Percentiles rank a stretch among this genome's conserved stretches.
These are phyloP conservation scores for Alternaria sp. DNA, from an alignment of 2,329 filamentous ascomycete genomes.

Conservation along the genomic window DNA sequence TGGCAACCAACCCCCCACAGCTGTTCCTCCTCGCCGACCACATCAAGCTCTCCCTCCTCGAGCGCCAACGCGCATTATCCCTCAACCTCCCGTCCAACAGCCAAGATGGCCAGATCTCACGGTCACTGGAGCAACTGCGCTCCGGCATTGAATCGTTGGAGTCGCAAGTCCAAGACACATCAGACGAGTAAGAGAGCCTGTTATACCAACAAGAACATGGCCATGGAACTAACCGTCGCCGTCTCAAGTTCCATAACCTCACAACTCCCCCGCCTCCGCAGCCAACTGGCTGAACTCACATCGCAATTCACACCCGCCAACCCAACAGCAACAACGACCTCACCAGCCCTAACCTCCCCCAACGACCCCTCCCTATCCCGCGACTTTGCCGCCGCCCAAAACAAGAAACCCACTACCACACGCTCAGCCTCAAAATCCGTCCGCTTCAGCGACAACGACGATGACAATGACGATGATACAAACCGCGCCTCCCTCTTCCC, in stretches of 20 bases:
- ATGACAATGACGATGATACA: conserved; percentile 51
- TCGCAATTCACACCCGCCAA: conserved; percentile 76
- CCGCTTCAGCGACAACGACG: conserved; percentile 74
- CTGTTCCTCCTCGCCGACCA: conserved; percentile 94
- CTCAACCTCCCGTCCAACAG: conserved; percentile 79
- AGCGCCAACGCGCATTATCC: conserved; percentile 84
- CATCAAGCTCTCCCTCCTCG: conserved; percentile 93
- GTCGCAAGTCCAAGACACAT: conserved; percentile 65
- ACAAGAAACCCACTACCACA: conserved; percentile 35
- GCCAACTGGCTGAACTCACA: conserved; percentile 78
- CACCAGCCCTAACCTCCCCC: conserved; percentile 53
- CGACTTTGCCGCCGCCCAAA: conserved; percentile 50
- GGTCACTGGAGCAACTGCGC: conserved; percentile 85
- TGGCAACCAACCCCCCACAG: conserved; percentile 67
- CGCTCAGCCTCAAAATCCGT: conserved; percentile 71
- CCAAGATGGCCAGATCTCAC: conserved; percentile 87
- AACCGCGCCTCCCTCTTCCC: conserved; percentile 67
- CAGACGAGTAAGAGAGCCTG: conserved; percentile 59
- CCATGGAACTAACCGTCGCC: not conserved
- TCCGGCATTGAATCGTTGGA: conserved; percentile 78
- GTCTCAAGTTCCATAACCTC: conserved; percentile 49
- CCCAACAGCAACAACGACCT: conserved; percentile 55
- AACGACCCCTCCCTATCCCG: conserved; percentile 51
- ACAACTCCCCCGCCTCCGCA: conserved; percentile 72
- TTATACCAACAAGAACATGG: not conserved